These are phyloP conservation scores for Anisodus tanguticus DNA, from an alignment of 257 asterid species.

Conservation along the genomic window DNA sequence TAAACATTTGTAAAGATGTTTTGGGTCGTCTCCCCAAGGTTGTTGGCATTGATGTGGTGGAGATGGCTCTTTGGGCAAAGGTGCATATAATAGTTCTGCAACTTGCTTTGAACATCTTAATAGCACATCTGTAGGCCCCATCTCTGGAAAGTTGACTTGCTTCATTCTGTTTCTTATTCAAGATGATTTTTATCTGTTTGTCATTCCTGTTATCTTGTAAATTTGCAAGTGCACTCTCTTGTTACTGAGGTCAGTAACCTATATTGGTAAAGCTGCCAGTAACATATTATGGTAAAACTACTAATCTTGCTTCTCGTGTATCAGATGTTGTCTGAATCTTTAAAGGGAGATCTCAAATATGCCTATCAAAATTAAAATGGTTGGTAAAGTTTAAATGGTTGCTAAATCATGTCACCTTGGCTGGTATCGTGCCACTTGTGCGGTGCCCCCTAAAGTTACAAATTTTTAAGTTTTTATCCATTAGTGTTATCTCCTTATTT, in stretches of 20 bases:
- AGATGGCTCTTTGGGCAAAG: slow-evolving; percentile 99
- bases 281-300: not conserved
- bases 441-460: not conserved
- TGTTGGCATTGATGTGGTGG: slow-evolving; percentile 95
- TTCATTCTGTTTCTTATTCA: slow-evolving; percentile 13
- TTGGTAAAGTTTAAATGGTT: not conserved
- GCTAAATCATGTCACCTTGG: slow-evolving; percentile 6
- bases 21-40: slow-evolving; percentile 91
- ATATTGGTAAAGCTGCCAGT: not conserved
- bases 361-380: not conserved
- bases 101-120: slow-evolving; percentile 27
- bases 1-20: slow-evolving; percentile 82
- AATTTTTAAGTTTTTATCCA: not conserved
- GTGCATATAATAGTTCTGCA: slow-evolving; percentile 46
- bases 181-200: not conserved
- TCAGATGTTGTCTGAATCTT: not conserved
- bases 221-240: not conserved
- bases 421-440: not conserved
- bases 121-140: slow-evolving; percentile 13
- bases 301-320: not conserved
- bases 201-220: not conserved
- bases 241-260: not conserved
- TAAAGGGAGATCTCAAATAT: not conserved
- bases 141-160: not conserved
- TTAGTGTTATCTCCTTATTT: not conserved